A percentile compares a stretch with the other conserved stretches of the same genome.
Evolutionary conservation across 352 stramenopile species (phyloP).

Genomic region (Aphanomyces astaci): DNA sequence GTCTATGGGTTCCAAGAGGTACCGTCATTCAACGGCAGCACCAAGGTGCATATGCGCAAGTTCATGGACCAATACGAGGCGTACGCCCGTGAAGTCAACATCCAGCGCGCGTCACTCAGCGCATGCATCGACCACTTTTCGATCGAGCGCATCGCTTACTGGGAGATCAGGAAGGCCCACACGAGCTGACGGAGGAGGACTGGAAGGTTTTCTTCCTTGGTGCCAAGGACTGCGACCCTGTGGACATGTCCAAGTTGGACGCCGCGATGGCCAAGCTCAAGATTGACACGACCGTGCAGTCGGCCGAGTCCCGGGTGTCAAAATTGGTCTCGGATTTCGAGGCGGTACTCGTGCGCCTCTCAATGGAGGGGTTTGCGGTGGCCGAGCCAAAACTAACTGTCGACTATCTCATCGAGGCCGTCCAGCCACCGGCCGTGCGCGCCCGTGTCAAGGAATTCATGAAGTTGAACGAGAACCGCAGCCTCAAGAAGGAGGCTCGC

Average conservation of each 20-base stretch:
- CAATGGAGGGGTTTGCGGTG: constrained; percentile 2
- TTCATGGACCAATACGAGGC: background rate
- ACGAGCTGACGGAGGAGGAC: background rate
- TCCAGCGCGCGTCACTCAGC: background rate
- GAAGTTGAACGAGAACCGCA: constrained; percentile 2
- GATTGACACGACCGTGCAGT: background rate
- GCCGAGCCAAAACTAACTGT: background rate
- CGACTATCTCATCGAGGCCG: background rate
- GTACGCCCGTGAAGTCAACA: background rate
- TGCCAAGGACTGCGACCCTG: background rate
- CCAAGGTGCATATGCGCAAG: background rate
- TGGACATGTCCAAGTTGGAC: background rate
- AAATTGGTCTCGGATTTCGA: constrained; percentile 1
- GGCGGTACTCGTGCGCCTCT: background rate
- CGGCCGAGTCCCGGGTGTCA: background rate
- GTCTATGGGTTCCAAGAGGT: constrained; percentile 4
- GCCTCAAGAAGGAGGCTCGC: background rate
- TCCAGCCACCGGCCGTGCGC: background rate
- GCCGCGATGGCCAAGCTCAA: background rate
- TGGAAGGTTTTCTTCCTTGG: background rate
- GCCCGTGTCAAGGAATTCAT: background rate
- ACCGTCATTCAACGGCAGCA: background rate
- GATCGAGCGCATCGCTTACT: background rate
- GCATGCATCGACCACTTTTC: background rate
- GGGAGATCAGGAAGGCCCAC: background rate